Evolutionary conservation across 345 rosid species (phyloP).

Genomic region (Carallia pectinifolia): DNA sequence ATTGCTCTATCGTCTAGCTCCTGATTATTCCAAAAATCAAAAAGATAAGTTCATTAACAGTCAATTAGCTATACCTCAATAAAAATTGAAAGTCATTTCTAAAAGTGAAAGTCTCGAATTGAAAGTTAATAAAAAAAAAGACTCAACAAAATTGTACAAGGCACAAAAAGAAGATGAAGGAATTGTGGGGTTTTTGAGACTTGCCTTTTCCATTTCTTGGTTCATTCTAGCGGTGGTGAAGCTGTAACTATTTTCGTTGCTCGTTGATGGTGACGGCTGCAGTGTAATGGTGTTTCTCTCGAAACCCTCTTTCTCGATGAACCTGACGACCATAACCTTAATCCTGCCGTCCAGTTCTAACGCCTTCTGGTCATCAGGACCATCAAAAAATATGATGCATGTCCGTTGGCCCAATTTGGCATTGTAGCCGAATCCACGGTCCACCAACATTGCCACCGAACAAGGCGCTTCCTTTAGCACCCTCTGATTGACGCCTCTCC

Average conservation of each 20-base stretch:
- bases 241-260: slow-evolving; percentile 44
- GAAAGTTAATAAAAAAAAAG: too few relatives aligned
- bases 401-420: slow-evolving; percentile 27
- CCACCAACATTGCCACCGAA: slow-evolving; percentile 39
- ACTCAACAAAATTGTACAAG: not conserved
- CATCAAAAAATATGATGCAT: slow-evolving; percentile 30
- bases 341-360: slow-evolving; percentile 45
- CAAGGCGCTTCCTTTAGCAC: slow-evolving; percentile 36
- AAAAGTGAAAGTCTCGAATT: too few relatives aligned
- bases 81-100: too few relatives aligned
- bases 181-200: not conserved
- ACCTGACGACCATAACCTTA: slow-evolving; percentile 51
- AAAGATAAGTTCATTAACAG: not conserved
- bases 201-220: slow-evolving; percentile 48
- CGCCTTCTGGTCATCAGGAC: slow-evolving; percentile 33
- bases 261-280: slow-evolving; percentile 39
- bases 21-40: slow-evolving; percentile 23
- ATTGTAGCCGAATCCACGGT: slow-evolving; percentile 19
- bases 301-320: slow-evolving; percentile 34
- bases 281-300: slow-evolving; percentile 32
- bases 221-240: slow-evolving; percentile 52
- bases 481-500: slow-evolving; percentile 35
- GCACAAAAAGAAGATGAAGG: not conserved
- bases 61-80: not conserved
- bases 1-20: slow-evolving; percentile 53